Base-by-base conservation (phyloP, 352 stramenopile genomes). In the Pythium chondricola region DNA sequence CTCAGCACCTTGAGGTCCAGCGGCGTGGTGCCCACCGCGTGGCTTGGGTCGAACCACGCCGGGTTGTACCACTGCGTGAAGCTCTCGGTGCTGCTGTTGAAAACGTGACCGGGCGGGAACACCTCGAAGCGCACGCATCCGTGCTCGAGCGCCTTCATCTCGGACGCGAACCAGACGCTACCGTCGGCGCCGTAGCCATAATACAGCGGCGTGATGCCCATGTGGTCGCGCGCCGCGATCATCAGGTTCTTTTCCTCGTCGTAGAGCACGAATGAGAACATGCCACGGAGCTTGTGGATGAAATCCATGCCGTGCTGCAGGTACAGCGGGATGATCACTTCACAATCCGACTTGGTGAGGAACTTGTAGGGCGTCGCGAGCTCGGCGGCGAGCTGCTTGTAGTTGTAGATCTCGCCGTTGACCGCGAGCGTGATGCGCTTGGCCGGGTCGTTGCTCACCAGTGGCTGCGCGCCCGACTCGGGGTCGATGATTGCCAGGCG, bases 321-420 rank as follows among this genome's bases (percentile, higher is more conserved):
- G 76, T 98, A 99, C 9, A 98, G 67, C 37, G 95, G 95, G 57
- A 99, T 93, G 71, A 99, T 97, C 9, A 98, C 78, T 62, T 99
- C 96, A 65, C 96, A 99, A 72, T 99, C 97, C 38, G 85, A 98
- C 57, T 97, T 96, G 50, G 96, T 99, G 36, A 88, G 56, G 52
- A 97, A 97, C 24, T 67, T 65, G 69, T 98, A 98, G n/a, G 92
- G 79, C 31, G 79, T 82, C 29, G 64, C 52, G 8, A 98, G 66
- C n/a, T 63, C 35, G 5, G 68, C 56, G 32, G 95, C 97, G 8
- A 99, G 67, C 63, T 98, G 85, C 65, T 96, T 95, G 82, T 98
- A 98, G 76, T 99, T 99, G 88, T 99, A 99, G 53, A 99, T 97
- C 75, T 99, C 97, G 40, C 97, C 96, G 71, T 99, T 99, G 31